These are phyloP conservation scores for Amaranthus palmeri DNA, from an alignment of 148 eudicot species.

Conservation along the genomic window DNA sequence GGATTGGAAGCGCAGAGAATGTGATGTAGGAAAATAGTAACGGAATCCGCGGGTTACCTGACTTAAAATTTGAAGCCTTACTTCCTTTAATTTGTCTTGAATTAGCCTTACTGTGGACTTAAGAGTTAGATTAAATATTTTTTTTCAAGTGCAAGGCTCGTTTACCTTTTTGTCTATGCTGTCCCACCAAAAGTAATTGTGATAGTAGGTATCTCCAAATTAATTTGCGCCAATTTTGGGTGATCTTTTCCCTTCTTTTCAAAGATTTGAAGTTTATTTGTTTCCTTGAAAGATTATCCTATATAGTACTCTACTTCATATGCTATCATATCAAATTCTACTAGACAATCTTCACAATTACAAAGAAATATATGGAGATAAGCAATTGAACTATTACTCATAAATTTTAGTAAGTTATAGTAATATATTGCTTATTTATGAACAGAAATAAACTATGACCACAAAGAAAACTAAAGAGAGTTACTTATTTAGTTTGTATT, in stretches of 20 bases:
- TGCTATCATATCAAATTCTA: background rate
- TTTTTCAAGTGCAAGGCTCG: constrained; percentile 10
- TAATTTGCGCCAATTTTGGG: constrained; percentile 19
- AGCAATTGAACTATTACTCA: too few relatives aligned
- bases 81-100: constrained; percentile 1
- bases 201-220: constrained; percentile 1
- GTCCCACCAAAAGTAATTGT: constrained; percentile 23
- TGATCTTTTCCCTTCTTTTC: background rate
- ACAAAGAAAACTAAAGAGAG: too few relatives aligned
- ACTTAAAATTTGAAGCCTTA: constrained; percentile 20
- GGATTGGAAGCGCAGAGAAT: constrained; percentile 14
- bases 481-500: too few relatives aligned
- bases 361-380: background rate
- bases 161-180: constrained; percentile 1
- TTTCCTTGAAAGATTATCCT: background rate
- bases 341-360: background rate
- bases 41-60: constrained; percentile 16
- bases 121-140: background rate
- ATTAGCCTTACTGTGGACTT: background rate
- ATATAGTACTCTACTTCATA: background rate
- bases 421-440: too few relatives aligned
- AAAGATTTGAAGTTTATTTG: background rate
- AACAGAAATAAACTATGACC: too few relatives aligned
- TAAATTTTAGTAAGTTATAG: too few relatives aligned
- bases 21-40: background rate